Conservation (phyloP, 768 basidiomycete species). For the Leucocoprinus sp. region DNA sequence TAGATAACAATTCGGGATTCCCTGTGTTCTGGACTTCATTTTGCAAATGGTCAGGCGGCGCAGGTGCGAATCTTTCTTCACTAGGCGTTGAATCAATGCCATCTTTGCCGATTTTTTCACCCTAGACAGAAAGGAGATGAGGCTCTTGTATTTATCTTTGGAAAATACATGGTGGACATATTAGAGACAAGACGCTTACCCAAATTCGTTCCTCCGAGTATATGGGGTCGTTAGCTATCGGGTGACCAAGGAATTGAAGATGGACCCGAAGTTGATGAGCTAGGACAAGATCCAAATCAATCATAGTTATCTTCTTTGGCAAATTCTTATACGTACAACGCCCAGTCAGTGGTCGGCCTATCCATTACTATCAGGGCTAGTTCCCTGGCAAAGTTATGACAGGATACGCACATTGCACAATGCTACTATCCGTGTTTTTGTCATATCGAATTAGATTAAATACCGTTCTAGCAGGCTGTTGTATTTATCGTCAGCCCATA, state of each 20-base stretch:
- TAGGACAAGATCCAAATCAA: constrained; percentile 21
- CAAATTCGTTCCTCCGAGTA: constrained; percentile 78
- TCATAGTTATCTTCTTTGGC: background rate
- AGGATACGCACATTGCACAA: constrained; percentile 63
- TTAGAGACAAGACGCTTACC: constrained; percentile 33
- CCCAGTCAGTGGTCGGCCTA: constrained; percentile 85
- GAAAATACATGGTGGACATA: constrained; percentile 3
- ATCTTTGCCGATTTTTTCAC: constrained; percentile 62
- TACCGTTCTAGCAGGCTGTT: constrained; percentile 78
- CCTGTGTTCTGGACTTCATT: constrained; percentile 27
- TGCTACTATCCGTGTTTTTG: constrained; percentile 68
- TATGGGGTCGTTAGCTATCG: constrained; percentile 93
- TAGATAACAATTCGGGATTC: constrained; percentile 40
- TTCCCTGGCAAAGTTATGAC: background rate
- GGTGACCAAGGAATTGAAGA: constrained; percentile 86
- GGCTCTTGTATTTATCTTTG: background rate
- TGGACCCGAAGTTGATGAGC: constrained; percentile 98
- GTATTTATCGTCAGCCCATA: constrained; percentile 5
- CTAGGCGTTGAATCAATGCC: constrained; percentile 74
- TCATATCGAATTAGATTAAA: constrained; percentile 84
- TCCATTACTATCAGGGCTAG: constrained; percentile 4
- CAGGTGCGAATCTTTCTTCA: constrained; percentile 55
- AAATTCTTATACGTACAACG: constrained; percentile 56
- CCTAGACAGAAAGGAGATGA: constrained; percentile 32
- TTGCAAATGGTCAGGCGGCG: constrained; percentile 42